Percentiles rank a stretch among this genome's conserved stretches.
These are phyloP conservation scores for Chalciporus sphaerocephalus DNA, from an alignment of 768 basidiomycete species.

Conservation along the genomic window DNA sequence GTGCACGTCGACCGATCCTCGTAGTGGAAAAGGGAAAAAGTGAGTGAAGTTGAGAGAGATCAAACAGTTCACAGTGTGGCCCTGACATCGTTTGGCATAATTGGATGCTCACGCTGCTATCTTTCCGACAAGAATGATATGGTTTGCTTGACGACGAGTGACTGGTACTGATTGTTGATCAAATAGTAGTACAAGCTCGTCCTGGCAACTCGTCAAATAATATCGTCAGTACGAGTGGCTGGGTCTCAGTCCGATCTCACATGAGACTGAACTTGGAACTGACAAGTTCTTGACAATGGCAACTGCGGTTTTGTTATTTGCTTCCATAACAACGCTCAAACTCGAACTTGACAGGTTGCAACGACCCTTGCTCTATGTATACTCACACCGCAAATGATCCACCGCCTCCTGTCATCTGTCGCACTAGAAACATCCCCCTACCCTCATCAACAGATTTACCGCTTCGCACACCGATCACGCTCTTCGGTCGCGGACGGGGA, in stretches of 20 bases:
- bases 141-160: not conserved
- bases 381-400: constrained; percentile 23
- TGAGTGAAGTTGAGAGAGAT: too few species aligned
- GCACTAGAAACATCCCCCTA: constrained; percentile 65
- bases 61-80: too few species aligned
- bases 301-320: constrained; percentile 7
- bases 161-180: not conserved
- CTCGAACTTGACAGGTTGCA: not conserved
- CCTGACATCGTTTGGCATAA: not conserved
- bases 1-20: not conserved
- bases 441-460: constrained; percentile 65
- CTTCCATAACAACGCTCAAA: constrained; percentile 15
- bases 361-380: not conserved
- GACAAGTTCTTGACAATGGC: too few species aligned
- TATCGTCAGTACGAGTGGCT: too few species aligned
- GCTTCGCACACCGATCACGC: constrained; percentile 66
- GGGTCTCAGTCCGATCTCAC: not conserved
- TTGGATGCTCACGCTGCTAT: not conserved
- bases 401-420: constrained; percentile 67
- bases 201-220: too few species aligned
- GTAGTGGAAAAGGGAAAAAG: not conserved
- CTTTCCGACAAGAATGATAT: not conserved
- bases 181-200: too few species aligned
- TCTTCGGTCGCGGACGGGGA: constrained; percentile 65
- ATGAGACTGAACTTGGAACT: constrained; percentile 3